These are phyloP conservation scores for Penicillium parvum DNA, from an alignment of 495 filamentous ascomycete species.

Conservation along the genomic window DNA sequence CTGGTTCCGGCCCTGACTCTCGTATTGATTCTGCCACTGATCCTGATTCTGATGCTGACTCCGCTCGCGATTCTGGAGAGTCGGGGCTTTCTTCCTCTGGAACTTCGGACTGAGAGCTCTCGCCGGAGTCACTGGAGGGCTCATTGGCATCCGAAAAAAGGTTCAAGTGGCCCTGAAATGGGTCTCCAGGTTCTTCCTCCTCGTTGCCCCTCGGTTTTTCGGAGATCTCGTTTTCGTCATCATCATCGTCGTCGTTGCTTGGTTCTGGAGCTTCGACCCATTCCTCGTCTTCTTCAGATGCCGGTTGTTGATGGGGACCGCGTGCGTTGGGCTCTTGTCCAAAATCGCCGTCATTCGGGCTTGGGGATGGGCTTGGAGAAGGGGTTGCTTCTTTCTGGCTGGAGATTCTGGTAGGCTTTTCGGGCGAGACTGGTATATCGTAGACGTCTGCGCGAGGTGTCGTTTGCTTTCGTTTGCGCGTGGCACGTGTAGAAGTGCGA, in stretches of 20 bases:
- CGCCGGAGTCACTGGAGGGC: neutral
- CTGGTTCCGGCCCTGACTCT: no score
- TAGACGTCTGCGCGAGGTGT: neutral
- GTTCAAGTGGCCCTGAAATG: neutral
- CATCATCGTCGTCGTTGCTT: neutral
- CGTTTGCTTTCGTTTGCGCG: constrained; percentile 1
- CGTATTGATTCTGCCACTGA: no score
- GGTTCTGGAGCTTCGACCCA: neutral
- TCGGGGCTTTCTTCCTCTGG: no score
- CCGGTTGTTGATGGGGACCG: no score
- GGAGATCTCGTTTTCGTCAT: neutral
- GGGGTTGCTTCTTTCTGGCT: no score
- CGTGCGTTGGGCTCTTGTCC: no score
- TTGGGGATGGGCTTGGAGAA: no score
- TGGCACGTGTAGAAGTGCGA: neutral
- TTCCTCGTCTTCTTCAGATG: neutral
- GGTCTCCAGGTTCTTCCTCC: neutral
- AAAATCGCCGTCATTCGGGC: no score
- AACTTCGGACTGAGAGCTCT: no score
- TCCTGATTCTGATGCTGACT: no score
- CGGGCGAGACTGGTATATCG: constrained; percentile 5
- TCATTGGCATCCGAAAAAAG: no score
- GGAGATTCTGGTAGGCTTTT: neutral
- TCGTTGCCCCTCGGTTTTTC: neutral
- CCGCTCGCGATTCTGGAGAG: no score